Conservation (phyloP, 495 filamentous ascomycete species). For the Echria macrotheca region DNA sequence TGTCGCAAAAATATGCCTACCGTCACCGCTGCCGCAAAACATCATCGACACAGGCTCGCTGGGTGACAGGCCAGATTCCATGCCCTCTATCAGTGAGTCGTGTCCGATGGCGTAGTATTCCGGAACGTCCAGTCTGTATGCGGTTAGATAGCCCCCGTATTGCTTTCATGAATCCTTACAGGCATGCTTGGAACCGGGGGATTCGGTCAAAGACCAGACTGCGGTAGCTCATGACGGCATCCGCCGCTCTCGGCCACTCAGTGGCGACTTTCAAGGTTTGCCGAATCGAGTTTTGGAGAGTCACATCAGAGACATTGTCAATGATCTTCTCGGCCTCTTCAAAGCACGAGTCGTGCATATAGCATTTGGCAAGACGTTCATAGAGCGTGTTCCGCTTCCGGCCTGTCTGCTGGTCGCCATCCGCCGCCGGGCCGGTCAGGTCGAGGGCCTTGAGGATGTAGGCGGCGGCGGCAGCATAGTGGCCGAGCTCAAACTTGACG, state of each 20-base stretch:
- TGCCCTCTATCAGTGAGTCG: constrained; percentile 16
- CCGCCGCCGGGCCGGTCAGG: constrained; percentile 3
- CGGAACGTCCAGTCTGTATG: constrained; percentile 13
- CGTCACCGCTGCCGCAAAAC: constrained; percentile 31
- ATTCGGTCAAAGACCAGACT: constrained; percentile 19
- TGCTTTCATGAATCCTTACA: no score
- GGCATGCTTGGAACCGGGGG: constrained; percentile 22
- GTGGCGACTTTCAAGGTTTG: background rate
- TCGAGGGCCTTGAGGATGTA: constrained; percentile 23
- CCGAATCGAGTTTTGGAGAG: constrained; percentile 2
- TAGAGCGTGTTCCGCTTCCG: constrained; percentile 20
- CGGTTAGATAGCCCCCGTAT: no score
- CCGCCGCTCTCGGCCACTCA: background rate
- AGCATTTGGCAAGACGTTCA: constrained; percentile 23
- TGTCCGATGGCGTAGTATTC: constrained; percentile 24
- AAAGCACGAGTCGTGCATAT: constrained; percentile 21
- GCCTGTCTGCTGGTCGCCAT: background rate
- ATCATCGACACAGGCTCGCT: constrained; percentile 25
- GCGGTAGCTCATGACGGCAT: constrained; percentile 1
- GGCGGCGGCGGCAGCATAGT: constrained; percentile 21
- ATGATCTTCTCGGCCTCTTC: constrained; percentile 17
- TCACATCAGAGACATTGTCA: constrained; percentile 9
- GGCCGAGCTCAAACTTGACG: constrained; percentile 30
- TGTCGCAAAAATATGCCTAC: constrained; percentile 30
- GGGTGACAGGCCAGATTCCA: constrained; percentile 6